Evolutionary conservation across 441 rosid species (phyloP), one percentile per base, ranked within the genome.

Genomic region (Corymbia calophylla): DNA sequence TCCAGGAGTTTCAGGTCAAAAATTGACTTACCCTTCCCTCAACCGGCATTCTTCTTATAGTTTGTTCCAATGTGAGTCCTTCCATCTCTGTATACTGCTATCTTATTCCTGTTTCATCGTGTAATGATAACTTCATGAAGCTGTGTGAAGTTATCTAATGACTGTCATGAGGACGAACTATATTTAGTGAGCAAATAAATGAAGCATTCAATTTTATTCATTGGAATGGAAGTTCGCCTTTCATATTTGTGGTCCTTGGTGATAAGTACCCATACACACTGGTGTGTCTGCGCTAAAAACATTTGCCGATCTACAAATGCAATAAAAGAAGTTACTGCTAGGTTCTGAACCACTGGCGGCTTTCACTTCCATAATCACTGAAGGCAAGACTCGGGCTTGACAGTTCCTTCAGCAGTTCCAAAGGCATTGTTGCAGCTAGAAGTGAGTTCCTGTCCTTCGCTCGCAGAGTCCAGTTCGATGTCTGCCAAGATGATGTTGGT

Each of bases 1-100:
- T 68, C 89, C 60, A 25, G 77, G 89, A 88, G 88, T 87, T 92
- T 90, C 95, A 97, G 97, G 90, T 95, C 98, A 35, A 93, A 95
- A 21, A 93, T 96, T 51, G 96, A 95, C 91, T 92, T 97, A 88
- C 99, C 98, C 31, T 96, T 95, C 87, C 98, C 98, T 66, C 97
- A 95, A 93, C 94, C 96, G 66, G 95, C 98, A 16, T 93, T 96
- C 88, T 94, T 97, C 88, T 87, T 95, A 86, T 96, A 92, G 87
- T 95, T 4, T 55, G 60, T 55, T 29, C 98, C 98, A 81, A 90
- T 93, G 99, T 97, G 96, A 94, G 98, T 89, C 86, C 51, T 53
- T 39, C 32, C 35, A n/a, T 80, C 53, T 32, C 53, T 58, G 82
- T 51, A n/a, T 60, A 27, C 66, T 1, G 31, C 31, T 29, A 64